A percentile compares a stretch with the other conserved stretches of the same genome.
phyloP scores from a whole-genome alignment of 805 yeast genomes.

The Metschnikowia gruessii region DNA sequence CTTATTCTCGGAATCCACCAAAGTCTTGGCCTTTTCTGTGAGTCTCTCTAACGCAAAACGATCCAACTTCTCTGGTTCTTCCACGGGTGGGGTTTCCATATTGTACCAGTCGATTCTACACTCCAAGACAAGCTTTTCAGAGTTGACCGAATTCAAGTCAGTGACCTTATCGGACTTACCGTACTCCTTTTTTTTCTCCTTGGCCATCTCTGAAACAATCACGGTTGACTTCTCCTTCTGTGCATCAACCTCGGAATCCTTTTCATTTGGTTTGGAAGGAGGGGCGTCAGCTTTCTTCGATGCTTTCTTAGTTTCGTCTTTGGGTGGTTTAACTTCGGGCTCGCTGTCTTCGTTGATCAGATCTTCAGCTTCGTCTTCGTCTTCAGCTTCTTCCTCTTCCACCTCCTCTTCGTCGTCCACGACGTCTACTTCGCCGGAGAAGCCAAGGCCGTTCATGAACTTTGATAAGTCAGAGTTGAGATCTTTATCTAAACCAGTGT shows the following conservation, averaged over 20 bases:
- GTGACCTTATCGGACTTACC: slow-evolving; percentile 27
- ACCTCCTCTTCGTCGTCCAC: slow-evolving; percentile 23
- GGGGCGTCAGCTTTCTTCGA: slow-evolving; percentile 11
- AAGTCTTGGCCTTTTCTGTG: slow-evolving; percentile 60
- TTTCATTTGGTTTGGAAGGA: slow-evolving; percentile 8
- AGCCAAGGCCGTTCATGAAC: slow-evolving; percentile 68
- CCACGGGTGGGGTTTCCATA: slow-evolving; percentile 34
- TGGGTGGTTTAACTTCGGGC: slow-evolving; percentile 24
- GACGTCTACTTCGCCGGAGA: slow-evolving; percentile 34
- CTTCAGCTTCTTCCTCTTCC: slow-evolving; percentile 8
- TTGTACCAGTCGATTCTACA: slow-evolving; percentile 77
- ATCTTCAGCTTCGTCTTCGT: slow-evolving; percentile 26
- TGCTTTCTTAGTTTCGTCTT: slow-evolving; percentile 23
- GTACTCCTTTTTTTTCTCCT: slow-evolving; percentile 14
- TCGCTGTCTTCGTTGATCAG: slow-evolving; percentile 25
- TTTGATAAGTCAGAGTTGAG: slow-evolving; percentile 54
- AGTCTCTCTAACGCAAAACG: slow-evolving; percentile 59
- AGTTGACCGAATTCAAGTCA: slow-evolving; percentile 47
- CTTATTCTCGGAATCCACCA: slow-evolving; percentile 68
- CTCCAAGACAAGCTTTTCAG: slow-evolving; percentile 56
- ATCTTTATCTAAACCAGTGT: slow-evolving; percentile 37
- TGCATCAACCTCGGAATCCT: slow-evolving; percentile 17
- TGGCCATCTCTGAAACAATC: slow-evolving; percentile 20
- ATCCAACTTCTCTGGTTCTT: slow-evolving; percentile 37
- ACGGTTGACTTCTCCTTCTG: slow-evolving; percentile 19